Conservation (phyloP, 768 basidiomycete species). For the Tulasnella sp. region DNA sequence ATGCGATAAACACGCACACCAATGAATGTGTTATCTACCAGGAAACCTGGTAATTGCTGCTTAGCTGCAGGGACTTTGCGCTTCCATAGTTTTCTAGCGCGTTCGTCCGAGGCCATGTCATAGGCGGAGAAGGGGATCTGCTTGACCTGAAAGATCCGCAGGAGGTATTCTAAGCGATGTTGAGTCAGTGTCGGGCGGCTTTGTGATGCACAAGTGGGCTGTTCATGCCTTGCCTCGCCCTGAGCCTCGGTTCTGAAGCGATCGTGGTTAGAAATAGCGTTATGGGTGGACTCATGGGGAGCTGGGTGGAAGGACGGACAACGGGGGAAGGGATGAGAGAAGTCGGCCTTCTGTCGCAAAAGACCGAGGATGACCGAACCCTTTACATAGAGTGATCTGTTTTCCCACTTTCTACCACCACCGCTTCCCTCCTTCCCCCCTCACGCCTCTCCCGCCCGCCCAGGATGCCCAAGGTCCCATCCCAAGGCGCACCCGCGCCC, state of each 20-base stretch:
- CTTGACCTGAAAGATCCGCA: slow-evolving; percentile 80
- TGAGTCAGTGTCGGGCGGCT: slow-evolving; percentile 2
- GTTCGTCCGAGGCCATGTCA: slow-evolving; percentile 79
- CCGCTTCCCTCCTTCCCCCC: neutral
- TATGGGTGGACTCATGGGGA: slow-evolving; percentile 60
- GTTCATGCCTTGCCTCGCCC: slow-evolving; percentile 69
- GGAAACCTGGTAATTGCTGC: slow-evolving; percentile 78
- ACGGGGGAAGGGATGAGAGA: neutral
- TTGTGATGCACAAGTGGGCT: neutral
- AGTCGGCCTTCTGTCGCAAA: neutral
- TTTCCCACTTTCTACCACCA: slow-evolving; percentile 4
- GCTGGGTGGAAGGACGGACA: neutral
- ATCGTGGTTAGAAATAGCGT: slow-evolving; percentile 85
- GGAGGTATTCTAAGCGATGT: slow-evolving; percentile 60
- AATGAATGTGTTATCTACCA: slow-evolving; percentile 70
- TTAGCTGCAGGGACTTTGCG: slow-evolving; percentile 80
- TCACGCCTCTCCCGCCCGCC: neutral
- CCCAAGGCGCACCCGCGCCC: neutral
- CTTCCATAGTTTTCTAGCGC: slow-evolving; percentile 75
- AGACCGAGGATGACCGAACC: slow-evolving; percentile 11
- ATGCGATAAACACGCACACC: slow-evolving; percentile 53
- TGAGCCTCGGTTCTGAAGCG: slow-evolving; percentile 69
- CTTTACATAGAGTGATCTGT: neutral
- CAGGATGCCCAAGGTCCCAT: slow-evolving; percentile 13
- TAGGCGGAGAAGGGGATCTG: slow-evolving; percentile 79